A percentile compares a stretch with the other conserved stretches of the same genome.
These are phyloP conservation scores for Solanum chacoense DNA, from an alignment of 305 asterid genomes.

Conservation along the genomic window DNA sequence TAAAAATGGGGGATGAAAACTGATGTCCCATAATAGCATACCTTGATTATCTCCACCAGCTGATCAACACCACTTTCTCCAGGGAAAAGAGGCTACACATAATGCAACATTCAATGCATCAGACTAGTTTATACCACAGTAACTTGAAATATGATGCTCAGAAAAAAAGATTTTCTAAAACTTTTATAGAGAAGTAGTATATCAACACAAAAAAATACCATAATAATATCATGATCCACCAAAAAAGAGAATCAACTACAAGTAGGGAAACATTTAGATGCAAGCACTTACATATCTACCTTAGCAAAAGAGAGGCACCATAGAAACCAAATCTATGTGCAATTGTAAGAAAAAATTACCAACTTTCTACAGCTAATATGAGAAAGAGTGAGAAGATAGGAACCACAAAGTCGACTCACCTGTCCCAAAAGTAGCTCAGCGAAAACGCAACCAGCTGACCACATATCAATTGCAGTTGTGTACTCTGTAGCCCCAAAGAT, in stretches of 20 bases:
- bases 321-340: not conserved
- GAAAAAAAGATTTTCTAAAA: not conserved
- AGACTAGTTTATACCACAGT: not conserved
- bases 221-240: not conserved
- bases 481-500: slow-evolving; percentile 78
- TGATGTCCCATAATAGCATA: slow-evolving; percentile 1
- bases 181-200: not conserved
- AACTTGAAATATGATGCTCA: not conserved
- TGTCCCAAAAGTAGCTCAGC: slow-evolving; percentile 71
- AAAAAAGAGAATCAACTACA: not conserved
- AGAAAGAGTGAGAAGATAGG: not conserved
- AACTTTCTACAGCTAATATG: not conserved
- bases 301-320: not conserved
- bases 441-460: slow-evolving; percentile 84
- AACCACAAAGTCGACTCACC: slow-evolving; percentile 25
- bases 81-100: slow-evolving; percentile 62
- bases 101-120: not conserved
- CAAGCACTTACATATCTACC: not conserved
- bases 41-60: slow-evolving; percentile 77
- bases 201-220: not conserved
- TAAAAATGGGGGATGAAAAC: not conserved
- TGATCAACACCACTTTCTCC: slow-evolving; percentile 80
- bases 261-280: not conserved
- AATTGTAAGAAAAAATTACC: not conserved
- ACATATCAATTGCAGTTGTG: slow-evolving; percentile 68